Evolutionary conservation across 108 stramenopile species (phyloP).

Genomic region (Skeletonema costatum): DNA sequence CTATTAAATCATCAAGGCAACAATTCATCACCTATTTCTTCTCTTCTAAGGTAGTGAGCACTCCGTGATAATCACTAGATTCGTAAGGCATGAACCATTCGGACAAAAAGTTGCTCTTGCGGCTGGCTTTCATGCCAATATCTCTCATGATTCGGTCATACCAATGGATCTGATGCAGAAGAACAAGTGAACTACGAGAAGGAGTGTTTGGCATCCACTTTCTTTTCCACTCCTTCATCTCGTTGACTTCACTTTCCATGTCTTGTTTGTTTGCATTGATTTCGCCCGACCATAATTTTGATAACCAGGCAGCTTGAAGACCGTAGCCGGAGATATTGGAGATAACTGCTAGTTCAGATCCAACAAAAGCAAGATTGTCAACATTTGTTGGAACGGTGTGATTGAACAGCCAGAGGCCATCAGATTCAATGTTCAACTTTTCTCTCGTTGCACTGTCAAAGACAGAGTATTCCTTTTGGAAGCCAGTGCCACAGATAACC

Average conservation of each 20-base stretch:
- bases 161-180: constrained; percentile 39
- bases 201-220: constrained; percentile 40
- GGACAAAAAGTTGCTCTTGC: constrained; percentile 26
- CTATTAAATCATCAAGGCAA: background rate
- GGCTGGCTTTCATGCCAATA: constrained; percentile 21
- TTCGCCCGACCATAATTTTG: constrained; percentile 12
- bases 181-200: constrained; percentile 12
- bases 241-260: constrained; percentile 17
- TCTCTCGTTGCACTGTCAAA: constrained; percentile 13
- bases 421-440: constrained; percentile 17
- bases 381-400: constrained; percentile 24
- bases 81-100: constrained; percentile 10
- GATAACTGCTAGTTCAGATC: constrained; percentile 17
- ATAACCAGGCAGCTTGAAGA: constrained; percentile 44
- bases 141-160: constrained; percentile 33
- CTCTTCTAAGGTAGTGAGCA: background rate
- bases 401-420: constrained; percentile 38
- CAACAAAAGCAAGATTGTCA: constrained; percentile 27
- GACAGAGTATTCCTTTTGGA: constrained; percentile 35
- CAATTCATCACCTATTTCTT: background rate
- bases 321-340: constrained; percentile 30
- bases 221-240: constrained; percentile 11
- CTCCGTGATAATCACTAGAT: background rate
- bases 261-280: constrained; percentile 1
- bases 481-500: constrained; percentile 39